Evolutionary conservation across 2,329 filamentous ascomycete genomes (phyloP), one percentile per base, ranked within the genome.

Genomic region (Curvularia lunata): DNA sequence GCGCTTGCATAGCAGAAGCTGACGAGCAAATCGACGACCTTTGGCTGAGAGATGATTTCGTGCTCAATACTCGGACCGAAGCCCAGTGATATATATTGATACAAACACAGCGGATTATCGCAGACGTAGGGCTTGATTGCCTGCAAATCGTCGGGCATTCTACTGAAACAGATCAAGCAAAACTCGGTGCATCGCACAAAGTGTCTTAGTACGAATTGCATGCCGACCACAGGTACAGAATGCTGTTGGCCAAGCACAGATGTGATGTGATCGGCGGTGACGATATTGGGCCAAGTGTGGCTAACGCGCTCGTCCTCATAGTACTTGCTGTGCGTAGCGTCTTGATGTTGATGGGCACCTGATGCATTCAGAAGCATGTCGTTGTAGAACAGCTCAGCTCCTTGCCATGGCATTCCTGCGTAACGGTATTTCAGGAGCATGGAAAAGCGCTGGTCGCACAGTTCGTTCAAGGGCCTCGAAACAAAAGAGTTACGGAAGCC

Each of bases 41-140:
- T 86, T 1, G 92, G 91, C 70, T 93, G 90, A 12, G 86, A 85
- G 25, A 90, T 70, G 21, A 97, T 90, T 70, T 97, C 92, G 71
- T 93, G 87, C 72, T 97, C 92, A 54, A 96, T 86, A 66, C 87
- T 92, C 1, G 91, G 90, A 0, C 92, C 93, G 68, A 97, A 88
- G 0, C 91, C 92, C n/a, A 96, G 81, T 16, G 85, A 83, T 83
- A 96, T 90, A 77, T 95, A 96, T 71, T 97, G 93, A 69, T 91
- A 96, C 4, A 96, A 80, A 69, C 93, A 97, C 3, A 97, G 81
- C 1, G 83, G 81, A 12, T 85, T 84, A 21, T 85, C 85, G 76
- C 93, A 97, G 43, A 97, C 91, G 60, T 83, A 83, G 2, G 90
- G 90, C 65, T 91, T 91, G 58, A 92, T 80, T 1, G 89, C 86